These are phyloP conservation scores for Penicillium fuscoglaucum DNA, from an alignment of 2,329 filamentous ascomycete species.

Conservation along the genomic window DNA sequence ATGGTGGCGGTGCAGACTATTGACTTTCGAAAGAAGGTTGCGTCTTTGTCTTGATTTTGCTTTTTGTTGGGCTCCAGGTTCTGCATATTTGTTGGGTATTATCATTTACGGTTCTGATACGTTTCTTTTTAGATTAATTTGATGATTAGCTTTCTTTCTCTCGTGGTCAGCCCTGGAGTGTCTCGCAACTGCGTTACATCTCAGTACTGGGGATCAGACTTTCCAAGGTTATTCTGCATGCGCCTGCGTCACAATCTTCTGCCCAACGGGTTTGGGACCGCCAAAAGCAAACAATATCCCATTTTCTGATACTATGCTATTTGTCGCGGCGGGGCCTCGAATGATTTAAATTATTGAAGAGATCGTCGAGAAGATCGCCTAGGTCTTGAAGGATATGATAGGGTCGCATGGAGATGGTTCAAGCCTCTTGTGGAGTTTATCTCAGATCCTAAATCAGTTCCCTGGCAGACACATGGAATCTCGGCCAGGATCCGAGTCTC, in stretches of 20 bases:
- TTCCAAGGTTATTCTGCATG: neutral
- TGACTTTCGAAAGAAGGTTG: constrained; percentile 11
- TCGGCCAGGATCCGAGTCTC: neutral
- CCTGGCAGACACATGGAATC: constrained; percentile 11
- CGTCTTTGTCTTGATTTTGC: constrained; percentile 1
- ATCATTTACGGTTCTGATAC: neutral
- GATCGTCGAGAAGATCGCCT: constrained; percentile 22
- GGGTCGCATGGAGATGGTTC: neutral
- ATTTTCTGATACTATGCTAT: neutral
- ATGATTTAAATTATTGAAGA: constrained; percentile 18
- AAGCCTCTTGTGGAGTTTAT: constrained; percentile 19
- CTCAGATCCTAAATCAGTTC: neutral
- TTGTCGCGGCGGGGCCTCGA: neutral
- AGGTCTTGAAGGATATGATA: constrained; percentile 7
- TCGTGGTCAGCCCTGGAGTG: neutral
- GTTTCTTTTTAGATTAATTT: neutral
- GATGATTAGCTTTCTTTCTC: neutral
- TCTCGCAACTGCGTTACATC: neutral
- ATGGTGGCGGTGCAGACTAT: constrained; percentile 20
- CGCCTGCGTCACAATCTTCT: neutral
- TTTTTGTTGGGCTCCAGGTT: constrained; percentile 13
- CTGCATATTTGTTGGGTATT: constrained; percentile 2
- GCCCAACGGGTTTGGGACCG: neutral
- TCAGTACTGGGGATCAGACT: neutral
- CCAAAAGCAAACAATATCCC: neutral